phyloP scores from a whole-genome alignment of 495 filamentous ascomycete species.

The Staphylotrichum longicolle region DNA sequence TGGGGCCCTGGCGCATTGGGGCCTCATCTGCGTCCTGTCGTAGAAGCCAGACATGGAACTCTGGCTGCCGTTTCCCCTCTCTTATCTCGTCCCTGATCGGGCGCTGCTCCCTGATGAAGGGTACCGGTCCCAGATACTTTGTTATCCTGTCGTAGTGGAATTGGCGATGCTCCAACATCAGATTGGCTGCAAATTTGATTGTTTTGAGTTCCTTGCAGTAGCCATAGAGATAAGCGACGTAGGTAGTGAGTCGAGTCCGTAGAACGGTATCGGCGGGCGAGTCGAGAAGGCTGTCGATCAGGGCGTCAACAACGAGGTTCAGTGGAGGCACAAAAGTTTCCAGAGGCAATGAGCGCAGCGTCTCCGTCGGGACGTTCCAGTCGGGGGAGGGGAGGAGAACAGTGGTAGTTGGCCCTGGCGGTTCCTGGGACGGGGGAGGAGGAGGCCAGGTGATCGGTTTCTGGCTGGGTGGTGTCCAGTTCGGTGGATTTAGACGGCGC shows the following conservation, averaged over 20 bases:
- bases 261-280: background rate
- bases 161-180: no score
- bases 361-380: background rate
- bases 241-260: background rate
- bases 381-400: conserved; percentile 2
- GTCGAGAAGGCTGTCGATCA: conserved; percentile 5
- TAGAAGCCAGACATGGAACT: no score
- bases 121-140: no score
- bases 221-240: conserved; percentile 3
- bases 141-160: no score
- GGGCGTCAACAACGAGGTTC: background rate
- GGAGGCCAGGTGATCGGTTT: background rate
- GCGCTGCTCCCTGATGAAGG: no score
- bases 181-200: no score
- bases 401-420: background rate
- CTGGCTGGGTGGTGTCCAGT: background rate
- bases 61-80: no score
- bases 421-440: background rate
- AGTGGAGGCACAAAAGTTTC: conserved; percentile 4
- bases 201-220: conserved; percentile 2
- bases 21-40: no score
- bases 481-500: background rate
- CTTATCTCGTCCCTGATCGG: no score
- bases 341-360: background rate
- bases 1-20: no score